A percentile compares a stretch with the other conserved stretches of the same genome.
phyloP scores from a whole-genome alignment of 106 monocot genomes.

The Dactylorhiza incarnata region DNA sequence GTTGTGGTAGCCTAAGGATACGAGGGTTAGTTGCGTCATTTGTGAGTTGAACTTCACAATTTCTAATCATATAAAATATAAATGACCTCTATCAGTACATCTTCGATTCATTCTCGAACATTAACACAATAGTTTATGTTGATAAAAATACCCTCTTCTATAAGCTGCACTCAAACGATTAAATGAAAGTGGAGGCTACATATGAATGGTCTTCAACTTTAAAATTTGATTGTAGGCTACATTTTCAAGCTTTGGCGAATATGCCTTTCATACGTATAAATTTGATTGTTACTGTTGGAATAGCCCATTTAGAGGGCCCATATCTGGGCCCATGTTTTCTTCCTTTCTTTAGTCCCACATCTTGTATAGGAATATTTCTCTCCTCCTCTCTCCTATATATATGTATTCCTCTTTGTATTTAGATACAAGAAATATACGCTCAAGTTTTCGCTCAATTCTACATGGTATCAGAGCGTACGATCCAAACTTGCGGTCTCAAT shows the following conservation, averaged over 20 bases:
- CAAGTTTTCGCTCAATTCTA: no score
- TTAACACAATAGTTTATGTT: neutral
- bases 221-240: neutral
- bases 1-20: neutral
- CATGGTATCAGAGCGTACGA: no score
- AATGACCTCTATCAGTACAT: neutral
- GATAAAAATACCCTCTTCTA: neutral
- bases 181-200: constrained; percentile 1
- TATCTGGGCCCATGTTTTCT: no score
- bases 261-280: neutral
- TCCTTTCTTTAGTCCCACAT: no score
- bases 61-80: neutral
- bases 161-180: neutral
- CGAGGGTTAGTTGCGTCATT: neutral
- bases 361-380: no score
- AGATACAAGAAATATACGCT: no score
- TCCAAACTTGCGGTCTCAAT: no score
- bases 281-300: neutral
- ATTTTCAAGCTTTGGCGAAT: neutral
- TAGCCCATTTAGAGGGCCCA: no score
- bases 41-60: neutral
- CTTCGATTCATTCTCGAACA: neutral
- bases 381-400: no score
- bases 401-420: no score
- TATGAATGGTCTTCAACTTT: neutral